Percentiles rank a stretch among this genome's conserved stretches.
phyloP scores from a whole-genome alignment of 2,329 filamentous ascomycete species.

The Monilinia polystroma region DNA sequence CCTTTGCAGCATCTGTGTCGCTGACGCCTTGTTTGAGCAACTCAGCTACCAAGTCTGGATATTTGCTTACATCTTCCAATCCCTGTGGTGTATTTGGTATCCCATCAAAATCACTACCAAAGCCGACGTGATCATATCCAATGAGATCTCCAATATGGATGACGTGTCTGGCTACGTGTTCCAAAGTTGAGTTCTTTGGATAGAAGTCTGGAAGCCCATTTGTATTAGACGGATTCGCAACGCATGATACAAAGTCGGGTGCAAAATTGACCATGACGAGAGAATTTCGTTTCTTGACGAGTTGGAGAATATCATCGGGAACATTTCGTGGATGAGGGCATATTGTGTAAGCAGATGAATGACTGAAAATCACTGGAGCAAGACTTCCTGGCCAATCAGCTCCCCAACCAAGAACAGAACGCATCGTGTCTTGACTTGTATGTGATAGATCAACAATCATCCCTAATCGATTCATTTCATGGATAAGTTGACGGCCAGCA shows the following conservation, averaged over 20 bases:
- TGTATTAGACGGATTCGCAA: conserved; percentile 50
- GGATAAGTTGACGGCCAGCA: conserved; percentile 65
- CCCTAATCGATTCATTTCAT: conserved; percentile 91
- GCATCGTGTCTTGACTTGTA: conserved; percentile 76
- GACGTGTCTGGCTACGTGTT: conserved; percentile 78
- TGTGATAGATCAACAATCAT: conserved; percentile 93
- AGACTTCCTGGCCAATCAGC: conserved; percentile 66
- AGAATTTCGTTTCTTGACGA: conserved; percentile 71
- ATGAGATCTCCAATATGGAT: conserved; percentile 78
- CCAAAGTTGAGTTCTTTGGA: conserved; percentile 67
- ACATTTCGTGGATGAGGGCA: conserved; percentile 92
- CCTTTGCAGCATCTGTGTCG: conserved; percentile 69
- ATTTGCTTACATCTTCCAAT: conserved; percentile 82
- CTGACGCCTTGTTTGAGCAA: conserved; percentile 71
- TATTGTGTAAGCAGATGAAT: conserved; percentile 76
- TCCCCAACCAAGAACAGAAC: conserved; percentile 69
- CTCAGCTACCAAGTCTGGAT: conserved; percentile 74
- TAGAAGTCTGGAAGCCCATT: conserved; percentile 68
- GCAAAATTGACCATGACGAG: conserved; percentile 91
- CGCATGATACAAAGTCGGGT: conserved; percentile 78
- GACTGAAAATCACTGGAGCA: conserved; percentile 85
- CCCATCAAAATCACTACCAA: conserved; percentile 89
- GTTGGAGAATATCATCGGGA: conserved; percentile 74
- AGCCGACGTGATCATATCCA: conserved; percentile 82
- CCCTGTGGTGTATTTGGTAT: conserved; percentile 67